Evolutionary conservation across 352 stramenopile species (phyloP).

Genomic region (Saprolegnia diclina): DNA sequence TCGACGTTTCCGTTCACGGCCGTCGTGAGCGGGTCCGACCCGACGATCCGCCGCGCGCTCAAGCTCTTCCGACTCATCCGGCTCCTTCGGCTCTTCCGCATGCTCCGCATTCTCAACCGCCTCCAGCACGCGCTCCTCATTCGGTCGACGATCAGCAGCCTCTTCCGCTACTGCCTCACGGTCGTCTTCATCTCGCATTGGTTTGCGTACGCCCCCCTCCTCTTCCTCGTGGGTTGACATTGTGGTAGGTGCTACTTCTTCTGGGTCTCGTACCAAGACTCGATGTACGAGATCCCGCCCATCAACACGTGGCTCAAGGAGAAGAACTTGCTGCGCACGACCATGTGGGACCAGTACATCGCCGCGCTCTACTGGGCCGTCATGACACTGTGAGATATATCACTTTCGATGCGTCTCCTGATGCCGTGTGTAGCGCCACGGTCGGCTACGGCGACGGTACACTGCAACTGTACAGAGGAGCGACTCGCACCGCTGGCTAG

Average conservation of each 20-base stretch:
- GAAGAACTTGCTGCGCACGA: conserved; percentile 36
- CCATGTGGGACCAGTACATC: conserved; percentile 57
- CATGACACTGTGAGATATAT: conserved; percentile 76
- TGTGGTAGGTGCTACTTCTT: conserved; percentile 23
- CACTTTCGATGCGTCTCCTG: conserved; percentile 28
- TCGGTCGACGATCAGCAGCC: conserved; percentile 55
- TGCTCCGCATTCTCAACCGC: conserved; percentile 54
- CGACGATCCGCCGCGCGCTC: conserved; percentile 38
- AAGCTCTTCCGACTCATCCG: conserved; percentile 57
- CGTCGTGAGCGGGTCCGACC: conserved; percentile 32
- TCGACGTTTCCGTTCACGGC: conserved; percentile 64
- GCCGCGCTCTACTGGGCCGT: conserved; percentile 62
- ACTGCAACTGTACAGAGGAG: no score
- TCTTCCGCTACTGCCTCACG: conserved; percentile 64
- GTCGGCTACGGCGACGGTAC: conserved; percentile 22
- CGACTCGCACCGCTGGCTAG: no score
- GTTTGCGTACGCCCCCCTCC: conserved; percentile 56
- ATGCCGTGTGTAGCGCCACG: neutral
- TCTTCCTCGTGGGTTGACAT: no score
- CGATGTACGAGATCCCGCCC: conserved; percentile 30
- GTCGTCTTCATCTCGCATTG: conserved; percentile 67
- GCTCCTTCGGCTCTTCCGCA: conserved; percentile 57
- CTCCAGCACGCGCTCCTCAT: conserved; percentile 67
- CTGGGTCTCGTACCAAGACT: conserved; percentile 26
- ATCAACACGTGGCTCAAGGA: conserved; percentile 46